Base-by-base conservation (phyloP, 306 rosid genomes). In the Quercus cerris region DNA sequence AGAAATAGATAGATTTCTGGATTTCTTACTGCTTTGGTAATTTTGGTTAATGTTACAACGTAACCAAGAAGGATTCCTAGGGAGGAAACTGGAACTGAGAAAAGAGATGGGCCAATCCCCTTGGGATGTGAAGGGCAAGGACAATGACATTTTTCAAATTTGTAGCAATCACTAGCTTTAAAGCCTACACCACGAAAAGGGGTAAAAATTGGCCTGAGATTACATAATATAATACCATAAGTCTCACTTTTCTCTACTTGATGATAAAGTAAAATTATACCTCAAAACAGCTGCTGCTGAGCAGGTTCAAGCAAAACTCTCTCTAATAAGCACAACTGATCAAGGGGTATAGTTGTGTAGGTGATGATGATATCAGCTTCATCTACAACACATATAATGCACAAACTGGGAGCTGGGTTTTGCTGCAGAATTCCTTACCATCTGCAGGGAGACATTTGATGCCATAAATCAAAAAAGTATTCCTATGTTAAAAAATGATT, bases 51-150 rank as follows among this genome's bases (percentile, higher is more conserved):
- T 58, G 28, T 78, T 75, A 69, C 76, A 78, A 22, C 74, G 81
- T 25, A 83, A 80, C 31, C 72, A 76, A 61, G 64, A 52, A 56
- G 86, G 78, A 75, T 73, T 78, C 46, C 80, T 80, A 59, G 81
- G 68, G 75, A 85, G 78, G 52, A 90, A 86, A 76, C 73, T 80
- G 63, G 94, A 90, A 75, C 46, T 58, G 22, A 73, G 77, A 74
- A 82, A 80, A 64, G 79, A 14, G 56, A 75, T 56, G 9, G 83
- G 76, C 19, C 80, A 83, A 56, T 83, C 79, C 77, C 77, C 80
- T 77, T 78, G 79, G 51, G 71, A 52, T 10, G 89, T 82, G 75
- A 85, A 84, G 57, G 87, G 86, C 78, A 77, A 75, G 57, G 87
- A 81, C 70, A 85, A 56, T 5, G 83, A 88, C 94, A 90, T 81